Conservation (phyloP, 129 eudicot species). For the Flaveria bidentis region DNA sequence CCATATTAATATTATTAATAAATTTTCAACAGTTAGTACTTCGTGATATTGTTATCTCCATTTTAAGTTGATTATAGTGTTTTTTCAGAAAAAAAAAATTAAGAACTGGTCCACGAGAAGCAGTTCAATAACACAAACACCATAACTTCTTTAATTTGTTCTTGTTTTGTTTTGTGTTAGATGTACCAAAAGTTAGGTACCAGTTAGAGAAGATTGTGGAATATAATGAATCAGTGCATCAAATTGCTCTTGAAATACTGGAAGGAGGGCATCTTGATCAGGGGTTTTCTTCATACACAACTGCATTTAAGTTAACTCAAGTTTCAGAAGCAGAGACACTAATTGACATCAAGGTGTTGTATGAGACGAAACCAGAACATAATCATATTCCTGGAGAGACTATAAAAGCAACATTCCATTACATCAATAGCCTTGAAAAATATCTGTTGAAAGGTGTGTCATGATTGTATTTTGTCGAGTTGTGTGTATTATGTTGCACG, state of each 20-base stretch:
- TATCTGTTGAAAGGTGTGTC: constrained; percentile 13
- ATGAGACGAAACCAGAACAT: constrained; percentile 41
- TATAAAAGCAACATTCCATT: constrained; percentile 32
- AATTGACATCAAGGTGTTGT: constrained; percentile 37
- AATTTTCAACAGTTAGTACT: too few species aligned
- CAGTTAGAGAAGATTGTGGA: constrained; percentile 48
- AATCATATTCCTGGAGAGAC: constrained; percentile 33
- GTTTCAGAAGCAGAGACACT: constrained; percentile 32
- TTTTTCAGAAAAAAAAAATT: too few species aligned
- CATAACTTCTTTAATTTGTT: too few species aligned
- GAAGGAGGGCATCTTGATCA: constrained; percentile 46
- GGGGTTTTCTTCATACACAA: constrained; percentile 34
- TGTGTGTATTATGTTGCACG: neutral
- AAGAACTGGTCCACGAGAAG: too few species aligned
- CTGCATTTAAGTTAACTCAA: constrained; percentile 31
- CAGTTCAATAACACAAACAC: too few species aligned
- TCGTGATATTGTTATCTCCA: too few species aligned
- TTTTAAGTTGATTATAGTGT: too few species aligned
- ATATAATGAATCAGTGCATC: constrained; percentile 33
- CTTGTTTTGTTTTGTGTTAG: constrained; percentile 13
- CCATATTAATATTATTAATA: too few species aligned
- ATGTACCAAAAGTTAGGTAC: constrained; percentile 27
- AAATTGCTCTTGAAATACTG: constrained; percentile 39
- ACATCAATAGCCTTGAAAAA: constrained; percentile 30
- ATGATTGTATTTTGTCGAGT: neutral